A percentile compares a stretch with the other conserved stretches of the same genome.
Evolutionary conservation across 2,329 filamentous ascomycete genomes (phyloP).

Genomic region (Cryphonectria japonica): DNA sequence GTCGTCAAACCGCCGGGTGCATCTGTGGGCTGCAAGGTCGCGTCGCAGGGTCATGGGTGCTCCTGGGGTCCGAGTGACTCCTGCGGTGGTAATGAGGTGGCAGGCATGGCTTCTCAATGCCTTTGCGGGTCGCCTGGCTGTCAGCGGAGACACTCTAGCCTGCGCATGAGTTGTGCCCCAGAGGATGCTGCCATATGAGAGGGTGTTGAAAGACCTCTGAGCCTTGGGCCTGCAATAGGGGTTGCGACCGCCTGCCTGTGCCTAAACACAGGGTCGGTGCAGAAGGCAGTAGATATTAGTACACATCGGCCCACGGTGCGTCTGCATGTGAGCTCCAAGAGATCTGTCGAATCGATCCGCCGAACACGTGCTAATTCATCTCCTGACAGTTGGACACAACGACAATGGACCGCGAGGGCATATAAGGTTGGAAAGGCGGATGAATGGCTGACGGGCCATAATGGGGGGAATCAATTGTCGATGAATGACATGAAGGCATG

Average conservation of each 20-base stretch:
- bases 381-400: neutral
- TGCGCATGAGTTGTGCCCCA: neutral
- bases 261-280: too few relatives aligned
- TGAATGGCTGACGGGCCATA: neutral
- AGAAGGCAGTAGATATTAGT: neutral
- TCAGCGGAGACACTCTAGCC: neutral
- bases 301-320: neutral
- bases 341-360: neutral
- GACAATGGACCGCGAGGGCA: neutral
- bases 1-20: neutral
- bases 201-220: neutral
- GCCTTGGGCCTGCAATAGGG: neutral
- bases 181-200: neutral
- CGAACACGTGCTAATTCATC: neutral
- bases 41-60: neutral
- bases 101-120: neutral
- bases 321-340: neutral
- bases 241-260: neutral
- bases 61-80: neutral
- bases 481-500: neutral
- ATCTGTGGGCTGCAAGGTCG: neutral
- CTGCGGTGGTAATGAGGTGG: neutral
- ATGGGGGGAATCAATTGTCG: neutral
- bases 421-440: neutral
- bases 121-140: neutral